phyloP scores from a whole-genome alignment of 2,329 filamentous ascomycete genomes.

The Apiospora phragmitis region DNA sequence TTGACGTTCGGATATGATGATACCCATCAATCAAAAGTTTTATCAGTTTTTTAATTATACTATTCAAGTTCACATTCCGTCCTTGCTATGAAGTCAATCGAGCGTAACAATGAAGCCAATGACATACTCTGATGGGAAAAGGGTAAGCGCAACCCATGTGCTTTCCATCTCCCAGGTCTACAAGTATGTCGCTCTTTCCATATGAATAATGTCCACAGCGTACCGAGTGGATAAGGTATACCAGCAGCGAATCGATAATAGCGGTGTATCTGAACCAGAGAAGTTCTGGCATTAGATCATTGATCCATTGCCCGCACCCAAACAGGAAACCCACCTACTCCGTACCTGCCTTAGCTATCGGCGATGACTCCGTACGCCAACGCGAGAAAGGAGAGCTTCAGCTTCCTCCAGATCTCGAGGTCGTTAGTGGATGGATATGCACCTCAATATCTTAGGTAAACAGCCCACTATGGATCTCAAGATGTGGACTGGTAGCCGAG shows the following conservation, averaged over 20 bases:
- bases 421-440: neutral
- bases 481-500: no score
- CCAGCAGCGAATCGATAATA: no score
- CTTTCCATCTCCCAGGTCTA: neutral
- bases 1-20: neutral
- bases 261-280: no score
- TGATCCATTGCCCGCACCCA: neutral
- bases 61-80: neutral
- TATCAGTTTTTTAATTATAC: neutral
- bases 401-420: neutral
- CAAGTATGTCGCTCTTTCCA: neutral
- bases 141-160: neutral
- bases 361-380: neutral
- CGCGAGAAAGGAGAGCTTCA: neutral
- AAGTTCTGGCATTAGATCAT: no score
- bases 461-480: neutral
- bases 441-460: neutral
- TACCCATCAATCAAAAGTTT: conserved; percentile 1
- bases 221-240: no score
- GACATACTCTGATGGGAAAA: neutral
- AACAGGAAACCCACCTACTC: neutral
- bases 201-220: no score
- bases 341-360: neutral
- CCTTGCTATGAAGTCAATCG: neutral
- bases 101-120: neutral